These are phyloP conservation scores for Schwanniomyces etchellsii DNA, from an alignment of 1,139 yeast species.

Conservation along the genomic window DNA sequence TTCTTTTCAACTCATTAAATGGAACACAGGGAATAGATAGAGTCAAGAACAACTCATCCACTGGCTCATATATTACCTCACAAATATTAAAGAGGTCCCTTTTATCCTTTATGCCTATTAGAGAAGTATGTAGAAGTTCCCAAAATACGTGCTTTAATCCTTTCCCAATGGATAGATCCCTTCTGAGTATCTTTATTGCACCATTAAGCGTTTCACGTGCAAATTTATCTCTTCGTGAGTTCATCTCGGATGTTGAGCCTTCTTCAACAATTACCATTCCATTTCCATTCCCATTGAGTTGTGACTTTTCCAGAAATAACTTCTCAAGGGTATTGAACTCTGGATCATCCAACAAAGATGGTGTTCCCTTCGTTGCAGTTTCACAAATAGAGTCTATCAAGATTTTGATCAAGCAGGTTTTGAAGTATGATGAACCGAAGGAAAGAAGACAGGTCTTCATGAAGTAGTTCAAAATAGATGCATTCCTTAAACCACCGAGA, in stretches of 20 bases:
- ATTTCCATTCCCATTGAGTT: constrained; percentile 11
- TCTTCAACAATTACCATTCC: constrained; percentile 49
- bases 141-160: constrained; percentile 61
- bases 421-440: constrained; percentile 42
- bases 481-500: constrained; percentile 73
- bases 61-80: constrained; percentile 61
- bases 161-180: constrained; percentile 58
- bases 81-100: constrained; percentile 61
- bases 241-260: constrained; percentile 37
- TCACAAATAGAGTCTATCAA: constrained; percentile 53
- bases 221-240: constrained; percentile 37
- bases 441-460: constrained; percentile 56
- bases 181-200: constrained; percentile 60
- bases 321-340: constrained; percentile 43
- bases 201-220: constrained; percentile 51
- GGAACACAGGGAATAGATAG: constrained; percentile 58
- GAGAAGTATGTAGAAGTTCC: constrained; percentile 62
- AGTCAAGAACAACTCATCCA: constrained; percentile 53
- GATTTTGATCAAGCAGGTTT: constrained; percentile 42
- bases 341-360: constrained; percentile 51
- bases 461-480: constrained; percentile 54
- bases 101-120: constrained; percentile 54
- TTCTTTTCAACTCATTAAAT: constrained; percentile 47
- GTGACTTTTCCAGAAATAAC: constrained; percentile 13
- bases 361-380: constrained; percentile 64